phyloP scores from a whole-genome alignment of 805 yeast genomes.

The Wickerhamiella kazuoi region DNA sequence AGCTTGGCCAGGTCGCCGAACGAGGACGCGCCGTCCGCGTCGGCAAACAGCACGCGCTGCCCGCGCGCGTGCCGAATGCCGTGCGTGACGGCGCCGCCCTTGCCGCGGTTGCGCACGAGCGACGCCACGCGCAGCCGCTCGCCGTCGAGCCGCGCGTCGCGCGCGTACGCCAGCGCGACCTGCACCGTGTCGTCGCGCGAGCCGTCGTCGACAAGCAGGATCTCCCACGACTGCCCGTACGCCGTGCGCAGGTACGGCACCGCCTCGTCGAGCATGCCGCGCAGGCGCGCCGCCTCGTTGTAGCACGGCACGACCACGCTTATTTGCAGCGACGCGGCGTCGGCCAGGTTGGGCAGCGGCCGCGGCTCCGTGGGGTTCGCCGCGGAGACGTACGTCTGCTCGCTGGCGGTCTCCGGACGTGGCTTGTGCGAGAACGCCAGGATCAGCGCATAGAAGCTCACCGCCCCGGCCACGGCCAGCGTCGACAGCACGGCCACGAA shows the following conservation, averaged over 20 bases:
- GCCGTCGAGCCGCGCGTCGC: constrained; percentile 29
- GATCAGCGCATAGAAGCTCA: constrained; percentile 11
- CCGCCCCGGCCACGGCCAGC: not conserved
- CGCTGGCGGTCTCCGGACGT: constrained; percentile 35
- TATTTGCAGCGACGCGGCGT: constrained; percentile 28
- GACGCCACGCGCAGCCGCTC: constrained; percentile 54
- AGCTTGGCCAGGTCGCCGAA: constrained; percentile 52
- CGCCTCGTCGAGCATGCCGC: constrained; percentile 23
- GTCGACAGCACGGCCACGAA: not conserved
- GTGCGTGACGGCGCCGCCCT: constrained; percentile 93
- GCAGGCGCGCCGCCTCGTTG: constrained; percentile 64
- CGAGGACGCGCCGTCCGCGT: constrained; percentile 91
- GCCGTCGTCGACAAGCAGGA: constrained; percentile 83
- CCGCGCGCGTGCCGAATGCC: constrained; percentile 71
- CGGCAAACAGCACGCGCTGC: constrained; percentile 65
- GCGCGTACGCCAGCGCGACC: constrained; percentile 46
- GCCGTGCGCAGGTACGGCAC: constrained; percentile 32
- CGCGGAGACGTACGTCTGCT: constrained; percentile 33
- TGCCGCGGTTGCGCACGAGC: constrained; percentile 67
- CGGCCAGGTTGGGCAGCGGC: constrained; percentile 17
- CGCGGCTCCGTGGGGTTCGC: constrained; percentile 25
- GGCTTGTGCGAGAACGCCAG: constrained; percentile 46
- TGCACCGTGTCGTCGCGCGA: constrained; percentile 64
- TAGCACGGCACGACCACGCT: constrained; percentile 87
- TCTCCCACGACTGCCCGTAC: constrained; percentile 38